Evolutionary conservation across 1,284 basidiomycete species (phyloP), one percentile per base, ranked within the genome.

Genomic region (Melampsora medusae): DNA sequence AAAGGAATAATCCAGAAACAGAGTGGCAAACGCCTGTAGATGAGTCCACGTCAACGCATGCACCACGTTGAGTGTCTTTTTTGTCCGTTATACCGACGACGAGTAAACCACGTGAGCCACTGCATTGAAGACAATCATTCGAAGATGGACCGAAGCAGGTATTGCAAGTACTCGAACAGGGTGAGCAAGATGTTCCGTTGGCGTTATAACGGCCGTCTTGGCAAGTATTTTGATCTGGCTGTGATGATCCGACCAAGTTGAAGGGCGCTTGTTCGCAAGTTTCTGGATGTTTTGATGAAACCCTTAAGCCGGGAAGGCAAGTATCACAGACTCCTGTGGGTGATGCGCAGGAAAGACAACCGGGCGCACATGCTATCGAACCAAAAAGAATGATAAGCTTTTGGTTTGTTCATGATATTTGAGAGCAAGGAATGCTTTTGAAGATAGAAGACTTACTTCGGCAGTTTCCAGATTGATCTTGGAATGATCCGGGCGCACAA

Each of bases 81-180:
- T 71, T 71, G 17, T 50, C 42, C 48, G 38, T 71, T 19, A 22
- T 60, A n/a, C 69, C 69, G 33, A 48, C 42, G 22, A 61, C 61
- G 1, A 71, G 49, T 19, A 71, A 53, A 28, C 59, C 69, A 46
- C 64, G 46, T 19, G 56, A 25, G 33, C 59, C 33, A 62, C 25
- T 12, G n/a, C 69, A 71, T 53, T 64, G 69, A 16, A 61, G 61
- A 31, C 69, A 71, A 1, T 59, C 61, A 28, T 25, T 31, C 64
- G 69, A 60, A 49, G 69, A 71, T n/a, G 69, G n/a, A 35, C 69
- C 69, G 64, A 62, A 71, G 38, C 69, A 71, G 14, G 59, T 35
- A 33, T 64, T 64, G 60, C 69, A 71, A 48, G 17, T 50, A 31
- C 59, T 28, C n/a, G 61, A 38, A 46, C 69, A 71, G 16, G 59